Evolutionary conservation across 768 basidiomycete species (phyloP), one percentile per base, ranked within the genome.

Genomic region (Sistotremastrum niveocremeum): DNA sequence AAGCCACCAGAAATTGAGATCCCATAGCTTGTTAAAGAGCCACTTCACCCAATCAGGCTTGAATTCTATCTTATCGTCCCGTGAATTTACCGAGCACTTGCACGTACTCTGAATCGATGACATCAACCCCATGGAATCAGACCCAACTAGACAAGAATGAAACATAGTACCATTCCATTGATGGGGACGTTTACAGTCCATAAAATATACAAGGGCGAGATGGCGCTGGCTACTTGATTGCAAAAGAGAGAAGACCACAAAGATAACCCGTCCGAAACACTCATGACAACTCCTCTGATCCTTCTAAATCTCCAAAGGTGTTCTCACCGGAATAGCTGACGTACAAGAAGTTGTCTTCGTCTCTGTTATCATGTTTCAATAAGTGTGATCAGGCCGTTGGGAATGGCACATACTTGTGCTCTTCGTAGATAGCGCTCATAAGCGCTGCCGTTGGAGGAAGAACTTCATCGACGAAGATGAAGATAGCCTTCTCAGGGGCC

Each of bases 241-340:
- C 20, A 20, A 20, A 20, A 20, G 20, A 20, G 20, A 20, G 20
- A 20, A 20, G 20, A 20, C 20, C 20, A 20, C 20, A 20, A 20
- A 20, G 20, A 20, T 20, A 20, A 20, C 20, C 20, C 20, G 20
- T 20, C 20, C 20, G 20, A 20, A 20, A 20, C 20, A 20, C 66
- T 52, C 57, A 63, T 41, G 67, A 65, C 51, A 71, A 52, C 58
- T 73, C 73, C 41, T 71, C 52, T 69, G 68, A 71, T 42, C 62
- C 69, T 60, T 68, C 63, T 51, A 62, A 63, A 43, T 50, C 54
- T 48, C 91, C 89, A 56, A 95, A 95, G 34, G 87, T 91, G 67
- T 95, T 95, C 84, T 95, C 93, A 49, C 93, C 93, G 36, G 91
- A 95, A 71, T 97, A 98, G 60, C 87, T 88, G 50, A 99, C 91